Conservation (phyloP, 169 alveolate genomes). For the Plasmodium fragile region DNA sequence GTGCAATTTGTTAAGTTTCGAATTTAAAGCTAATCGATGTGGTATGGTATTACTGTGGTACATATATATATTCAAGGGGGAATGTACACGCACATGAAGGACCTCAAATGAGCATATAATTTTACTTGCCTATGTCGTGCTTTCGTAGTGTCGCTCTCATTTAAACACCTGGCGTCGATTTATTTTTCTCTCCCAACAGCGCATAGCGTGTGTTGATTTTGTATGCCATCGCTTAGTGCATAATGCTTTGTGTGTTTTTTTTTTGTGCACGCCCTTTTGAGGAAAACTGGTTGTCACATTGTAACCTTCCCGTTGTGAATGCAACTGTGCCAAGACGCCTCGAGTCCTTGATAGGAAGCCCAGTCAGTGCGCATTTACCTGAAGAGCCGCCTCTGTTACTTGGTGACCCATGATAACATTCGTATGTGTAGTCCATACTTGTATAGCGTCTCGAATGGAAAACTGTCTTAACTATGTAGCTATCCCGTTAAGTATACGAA, state of each 20-base stretch:
- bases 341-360: background rate
- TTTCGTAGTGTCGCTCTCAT: background rate
- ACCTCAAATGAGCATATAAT: background rate
- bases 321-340: background rate
- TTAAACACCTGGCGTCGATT: background rate
- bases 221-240: background rate
- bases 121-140: background rate
- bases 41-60: background rate
- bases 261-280: background rate
- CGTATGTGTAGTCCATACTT: background rate
- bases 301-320: background rate
- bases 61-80: background rate
- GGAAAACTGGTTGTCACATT: background rate
- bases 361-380: background rate
- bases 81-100: constrained; percentile 2
- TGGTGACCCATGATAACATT: background rate
- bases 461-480: background rate
- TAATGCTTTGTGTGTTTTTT: background rate
- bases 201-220: background rate
- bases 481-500: background rate
- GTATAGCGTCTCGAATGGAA: background rate
- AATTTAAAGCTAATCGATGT: background rate
- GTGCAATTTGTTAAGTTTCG: background rate
- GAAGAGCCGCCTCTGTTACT: background rate
- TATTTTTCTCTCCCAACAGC: background rate